These are phyloP conservation scores for Botrytis porri DNA, from an alignment of 2,329 filamentous ascomycete species.

Conservation along the genomic window DNA sequence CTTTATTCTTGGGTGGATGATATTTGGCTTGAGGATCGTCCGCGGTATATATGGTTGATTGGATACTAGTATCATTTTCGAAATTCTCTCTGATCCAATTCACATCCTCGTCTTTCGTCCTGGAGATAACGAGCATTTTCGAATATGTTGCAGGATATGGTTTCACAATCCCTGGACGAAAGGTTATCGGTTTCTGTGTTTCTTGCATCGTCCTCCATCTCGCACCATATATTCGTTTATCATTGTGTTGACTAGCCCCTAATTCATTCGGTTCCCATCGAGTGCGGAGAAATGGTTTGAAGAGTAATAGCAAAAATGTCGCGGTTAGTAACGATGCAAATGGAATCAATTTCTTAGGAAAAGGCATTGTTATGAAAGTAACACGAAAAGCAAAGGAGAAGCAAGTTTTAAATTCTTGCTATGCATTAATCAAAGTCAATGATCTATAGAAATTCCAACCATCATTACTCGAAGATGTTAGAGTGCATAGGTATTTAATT, in stretches of 20 bases:
- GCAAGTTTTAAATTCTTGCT: neutral
- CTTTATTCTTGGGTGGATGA: conserved; percentile 48
- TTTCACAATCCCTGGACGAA: neutral
- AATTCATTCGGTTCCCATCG: neutral
- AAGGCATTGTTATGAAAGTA: neutral
- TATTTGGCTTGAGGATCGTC: conserved; percentile 38
- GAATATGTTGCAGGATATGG: neutral
- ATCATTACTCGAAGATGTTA: neutral
- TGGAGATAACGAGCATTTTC: conserved; percentile 14
- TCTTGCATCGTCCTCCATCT: neutral
- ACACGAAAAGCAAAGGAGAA: neutral
- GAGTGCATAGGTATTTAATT: neutral
- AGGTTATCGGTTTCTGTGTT: neutral
- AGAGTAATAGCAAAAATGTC: neutral
- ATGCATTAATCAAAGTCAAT: neutral
- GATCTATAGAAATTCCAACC: neutral
- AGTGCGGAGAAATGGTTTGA: neutral
- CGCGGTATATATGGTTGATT: conserved; percentile 29
- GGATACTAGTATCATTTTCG: neutral
- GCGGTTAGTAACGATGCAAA: neutral
- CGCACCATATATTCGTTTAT: neutral
- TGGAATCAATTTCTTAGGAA: conserved; percentile 6
- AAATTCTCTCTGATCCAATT: conserved; percentile 9
- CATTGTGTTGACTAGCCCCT: neutral
- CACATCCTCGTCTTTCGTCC: conserved; percentile 9